Conservation (phyloP, 495 filamentous ascomycete species). For the Annulohypoxylon maeteangense region DNA sequence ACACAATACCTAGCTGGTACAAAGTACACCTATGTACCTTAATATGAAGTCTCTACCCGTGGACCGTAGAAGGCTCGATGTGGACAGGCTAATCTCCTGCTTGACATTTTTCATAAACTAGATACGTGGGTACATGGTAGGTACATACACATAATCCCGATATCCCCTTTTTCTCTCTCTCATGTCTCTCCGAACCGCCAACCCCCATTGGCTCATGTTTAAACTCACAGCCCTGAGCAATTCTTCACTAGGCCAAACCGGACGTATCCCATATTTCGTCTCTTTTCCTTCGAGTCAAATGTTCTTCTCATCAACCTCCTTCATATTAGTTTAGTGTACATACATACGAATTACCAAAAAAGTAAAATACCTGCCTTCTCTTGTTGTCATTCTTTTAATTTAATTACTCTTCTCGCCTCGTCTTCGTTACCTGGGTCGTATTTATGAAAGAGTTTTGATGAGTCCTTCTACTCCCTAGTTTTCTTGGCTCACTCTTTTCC, state of each 20-base stretch:
- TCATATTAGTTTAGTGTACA: constrained; percentile 5
- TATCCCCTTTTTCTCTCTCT: constrained; percentile 6
- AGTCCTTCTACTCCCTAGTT: constrained; percentile 1
- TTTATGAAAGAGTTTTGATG: constrained; percentile 5
- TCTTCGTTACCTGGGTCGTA: constrained; percentile 6
- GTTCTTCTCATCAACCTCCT: constrained; percentile 1
- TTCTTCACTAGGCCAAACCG: neutral
- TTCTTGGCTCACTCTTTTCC: neutral
- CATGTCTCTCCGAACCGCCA: neutral
- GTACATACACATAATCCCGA: constrained; percentile 24
- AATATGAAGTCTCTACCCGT: neutral
- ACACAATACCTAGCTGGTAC: neutral
- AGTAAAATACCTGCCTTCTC: constrained; percentile 14
- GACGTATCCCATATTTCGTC: neutral
- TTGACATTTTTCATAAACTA: constrained; percentile 11
- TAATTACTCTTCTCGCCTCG: neutral
- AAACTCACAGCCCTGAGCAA: constrained; percentile 3
- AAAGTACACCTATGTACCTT: neutral
- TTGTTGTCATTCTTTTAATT: constrained; percentile 24
- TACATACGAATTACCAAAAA: constrained; percentile 8
- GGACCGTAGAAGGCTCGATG: constrained; percentile 4
- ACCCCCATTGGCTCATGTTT: constrained; percentile 14
- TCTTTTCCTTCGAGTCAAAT: constrained; percentile 5
- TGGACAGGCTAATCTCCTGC: constrained; percentile 36
- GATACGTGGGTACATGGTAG: constrained; percentile 10